A percentile compares a stretch with the other conserved stretches of the same genome.
These are phyloP conservation scores for Linnemannia hyalina DNA, from an alignment of 192 early-diverging fungal species.

Conservation along the genomic window DNA sequence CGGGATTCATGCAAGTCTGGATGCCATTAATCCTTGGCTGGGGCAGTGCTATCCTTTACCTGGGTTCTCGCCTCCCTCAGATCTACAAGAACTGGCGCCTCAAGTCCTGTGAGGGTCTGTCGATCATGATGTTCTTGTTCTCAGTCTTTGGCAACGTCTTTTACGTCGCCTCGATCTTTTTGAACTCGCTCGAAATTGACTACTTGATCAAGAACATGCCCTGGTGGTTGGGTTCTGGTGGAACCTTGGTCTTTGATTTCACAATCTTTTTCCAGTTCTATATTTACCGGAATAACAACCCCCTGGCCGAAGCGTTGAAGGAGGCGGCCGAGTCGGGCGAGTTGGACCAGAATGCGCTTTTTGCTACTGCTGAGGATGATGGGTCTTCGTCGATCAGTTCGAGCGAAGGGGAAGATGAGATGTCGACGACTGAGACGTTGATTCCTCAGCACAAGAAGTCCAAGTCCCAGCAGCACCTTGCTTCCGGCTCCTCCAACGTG, in stretches of 20 bases:
- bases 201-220: slow-evolving; percentile 78
- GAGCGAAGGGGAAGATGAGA: neutral
- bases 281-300: slow-evolving; percentile 60
- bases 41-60: slow-evolving; percentile 77
- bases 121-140: slow-evolving; percentile 88
- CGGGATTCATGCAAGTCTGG: slow-evolving; percentile 16
- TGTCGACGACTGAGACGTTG: neutral
- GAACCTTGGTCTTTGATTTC: slow-evolving; percentile 84
- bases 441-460: slow-evolving; percentile 14
- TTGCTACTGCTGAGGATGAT: slow-evolving; percentile 28
- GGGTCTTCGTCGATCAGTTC: neutral
- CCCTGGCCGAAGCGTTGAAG: slow-evolving; percentile 50
- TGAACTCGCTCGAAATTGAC: slow-evolving; percentile 74
- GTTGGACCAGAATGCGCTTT: slow-evolving; percentile 41
- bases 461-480: slow-evolving; percentile 14
- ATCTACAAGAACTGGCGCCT: slow-evolving; percentile 83
- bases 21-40: slow-evolving; percentile 81
- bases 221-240: slow-evolving; percentile 82
- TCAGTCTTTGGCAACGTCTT: slow-evolving; percentile 82
- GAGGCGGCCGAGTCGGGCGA: slow-evolving; percentile 45
- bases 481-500: neutral
- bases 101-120: slow-evolving; percentile 83
- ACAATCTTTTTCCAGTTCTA: slow-evolving; percentile 80
- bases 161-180: slow-evolving; percentile 79
- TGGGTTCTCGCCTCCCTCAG: slow-evolving; percentile 83